Evolutionary conservation across 306 rosid species (phyloP).

Genomic region (Prinsepia uniflora): DNA sequence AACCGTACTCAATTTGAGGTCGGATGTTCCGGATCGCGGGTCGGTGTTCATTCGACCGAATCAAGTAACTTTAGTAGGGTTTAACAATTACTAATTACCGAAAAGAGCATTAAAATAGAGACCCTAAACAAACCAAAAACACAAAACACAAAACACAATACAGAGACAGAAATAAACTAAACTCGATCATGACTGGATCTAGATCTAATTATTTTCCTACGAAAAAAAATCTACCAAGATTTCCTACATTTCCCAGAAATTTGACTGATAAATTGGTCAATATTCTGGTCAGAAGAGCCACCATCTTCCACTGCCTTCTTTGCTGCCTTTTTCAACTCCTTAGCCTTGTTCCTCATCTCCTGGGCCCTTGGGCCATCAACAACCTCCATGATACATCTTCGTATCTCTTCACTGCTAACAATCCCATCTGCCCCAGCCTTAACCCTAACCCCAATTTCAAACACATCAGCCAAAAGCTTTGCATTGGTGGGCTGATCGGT

Average conservation of each 20-base stretch:
- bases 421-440: constrained; percentile 27
- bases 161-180: background rate
- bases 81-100: no score
- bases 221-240: background rate
- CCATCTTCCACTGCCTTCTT: constrained; percentile 34
- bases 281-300: constrained; percentile 43
- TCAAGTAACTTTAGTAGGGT: no score
- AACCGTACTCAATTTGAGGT: no score
- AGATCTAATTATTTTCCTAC: background rate
- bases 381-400: constrained; percentile 43
- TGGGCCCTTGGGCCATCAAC: constrained; percentile 34
- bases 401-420: constrained; percentile 37
- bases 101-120: background rate
- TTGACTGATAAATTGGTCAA: constrained; percentile 34
- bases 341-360: constrained; percentile 35
- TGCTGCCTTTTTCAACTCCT: constrained; percentile 34
- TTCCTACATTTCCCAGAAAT: constrained; percentile 6
- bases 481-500: constrained; percentile 56
- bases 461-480: constrained; percentile 35
- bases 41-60: no score
- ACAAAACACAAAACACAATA: no score
- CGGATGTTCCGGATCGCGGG: no score
- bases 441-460: constrained; percentile 41
- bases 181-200: background rate
- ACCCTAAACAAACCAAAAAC: background rate